These are phyloP conservation scores for Alternaria ventricosa DNA, from an alignment of 2,329 filamentous ascomycete genomes.

Conservation along the genomic window DNA sequence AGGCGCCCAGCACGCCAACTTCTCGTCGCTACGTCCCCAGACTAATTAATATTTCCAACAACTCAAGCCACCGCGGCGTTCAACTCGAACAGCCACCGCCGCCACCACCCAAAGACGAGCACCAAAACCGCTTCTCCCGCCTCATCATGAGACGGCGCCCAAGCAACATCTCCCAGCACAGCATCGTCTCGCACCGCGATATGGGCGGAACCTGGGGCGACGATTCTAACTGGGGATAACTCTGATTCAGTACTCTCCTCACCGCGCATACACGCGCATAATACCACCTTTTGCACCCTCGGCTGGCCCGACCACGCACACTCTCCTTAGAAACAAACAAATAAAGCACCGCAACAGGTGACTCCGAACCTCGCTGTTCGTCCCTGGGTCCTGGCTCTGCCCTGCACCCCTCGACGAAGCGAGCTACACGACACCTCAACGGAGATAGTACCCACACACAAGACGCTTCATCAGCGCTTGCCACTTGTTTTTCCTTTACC, in stretches of 20 bases:
- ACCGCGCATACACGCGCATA: background rate
- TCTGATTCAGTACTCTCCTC: background rate
- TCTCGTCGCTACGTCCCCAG: conserved; percentile 44
- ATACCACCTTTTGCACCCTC: conserved; percentile 10
- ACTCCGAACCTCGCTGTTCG: conserved; percentile 44
- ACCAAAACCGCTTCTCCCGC: conserved; percentile 43
- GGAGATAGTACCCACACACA: conserved; percentile 19
- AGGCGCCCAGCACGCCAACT: conserved; percentile 15
- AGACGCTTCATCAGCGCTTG: background rate
- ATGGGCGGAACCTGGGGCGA: conserved; percentile 43
- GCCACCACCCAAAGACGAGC: conserved; percentile 45
- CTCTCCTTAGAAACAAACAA: conserved; percentile 30
- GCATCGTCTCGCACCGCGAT: conserved; percentile 38
- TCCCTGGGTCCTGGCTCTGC: conserved; percentile 1
- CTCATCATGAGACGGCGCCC: conserved; percentile 45
- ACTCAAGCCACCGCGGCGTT: conserved; percentile 32
- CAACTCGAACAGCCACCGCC: conserved; percentile 42
- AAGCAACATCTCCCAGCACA: conserved; percentile 48
- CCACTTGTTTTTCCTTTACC: conserved; percentile 2
- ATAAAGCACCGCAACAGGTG: conserved; percentile 47
- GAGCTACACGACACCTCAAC: conserved; percentile 48
- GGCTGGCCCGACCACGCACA: conserved; percentile 37
- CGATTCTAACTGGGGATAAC: conserved; percentile 45
- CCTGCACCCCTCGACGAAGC: conserved; percentile 20
- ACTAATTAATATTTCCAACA: conserved; percentile 43